Conservation (phyloP, 495 filamentous ascomycete species). For the Trichoderma erinaceum region DNA sequence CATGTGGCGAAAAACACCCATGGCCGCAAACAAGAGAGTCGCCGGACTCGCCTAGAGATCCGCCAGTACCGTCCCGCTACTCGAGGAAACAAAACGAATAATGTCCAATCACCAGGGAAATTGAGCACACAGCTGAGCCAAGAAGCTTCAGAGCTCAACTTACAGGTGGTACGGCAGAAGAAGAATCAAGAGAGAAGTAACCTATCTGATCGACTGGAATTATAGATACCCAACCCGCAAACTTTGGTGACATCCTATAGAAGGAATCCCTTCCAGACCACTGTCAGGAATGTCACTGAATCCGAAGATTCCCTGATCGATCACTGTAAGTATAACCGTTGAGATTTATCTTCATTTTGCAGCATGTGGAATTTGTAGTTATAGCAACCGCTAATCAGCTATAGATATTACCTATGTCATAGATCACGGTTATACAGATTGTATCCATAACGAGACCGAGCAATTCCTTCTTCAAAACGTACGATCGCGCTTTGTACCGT, state of each 20-base stretch:
- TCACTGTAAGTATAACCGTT: background rate
- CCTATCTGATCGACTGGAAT: background rate
- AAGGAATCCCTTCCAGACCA: background rate
- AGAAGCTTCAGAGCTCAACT: background rate
- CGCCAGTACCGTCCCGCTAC: background rate
- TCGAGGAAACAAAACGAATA: background rate
- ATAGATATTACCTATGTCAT: background rate
- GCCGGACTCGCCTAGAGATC: background rate
- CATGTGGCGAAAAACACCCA: constrained; percentile 5
- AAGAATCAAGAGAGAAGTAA: background rate
- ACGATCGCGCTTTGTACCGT: background rate
- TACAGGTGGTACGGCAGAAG: background rate
- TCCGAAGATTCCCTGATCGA: background rate
- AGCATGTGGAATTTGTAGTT: background rate
- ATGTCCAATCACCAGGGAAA: background rate
- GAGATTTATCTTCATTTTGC: background rate
- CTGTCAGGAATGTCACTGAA: background rate
- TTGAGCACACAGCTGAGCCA: background rate
- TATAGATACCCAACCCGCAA: background rate
- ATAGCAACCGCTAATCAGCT: background rate
- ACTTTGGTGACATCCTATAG: background rate
- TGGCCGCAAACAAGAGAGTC: constrained; percentile 1
- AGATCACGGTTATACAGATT: constrained; percentile 1
- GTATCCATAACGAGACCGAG: background rate
- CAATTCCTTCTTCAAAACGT: background rate